phyloP scores from a whole-genome alignment of 805 yeast genomes.

The Starmerella floris region DNA sequence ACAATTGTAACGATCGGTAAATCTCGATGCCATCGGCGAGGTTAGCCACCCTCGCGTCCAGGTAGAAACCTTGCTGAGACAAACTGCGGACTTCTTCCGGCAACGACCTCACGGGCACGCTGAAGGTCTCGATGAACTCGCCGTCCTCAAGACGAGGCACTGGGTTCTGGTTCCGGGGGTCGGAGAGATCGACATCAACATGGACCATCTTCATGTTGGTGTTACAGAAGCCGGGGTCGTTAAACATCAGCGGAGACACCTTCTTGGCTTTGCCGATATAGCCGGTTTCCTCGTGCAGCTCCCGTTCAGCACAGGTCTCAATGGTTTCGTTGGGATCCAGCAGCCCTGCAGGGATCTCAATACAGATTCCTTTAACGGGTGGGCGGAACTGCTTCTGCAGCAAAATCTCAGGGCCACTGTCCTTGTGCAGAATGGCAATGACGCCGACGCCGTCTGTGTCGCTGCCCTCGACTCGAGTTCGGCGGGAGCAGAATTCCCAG shows the following conservation, averaged over 20 bases:
- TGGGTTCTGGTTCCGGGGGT: conserved; percentile 40
- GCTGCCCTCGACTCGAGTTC: conserved; percentile 50
- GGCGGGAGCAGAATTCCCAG: conserved; percentile 85
- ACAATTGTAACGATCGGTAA: not conserved
- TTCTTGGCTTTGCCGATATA: conserved; percentile 51
- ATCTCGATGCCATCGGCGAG: conserved; percentile 68
- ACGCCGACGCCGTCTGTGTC: conserved; percentile 86
- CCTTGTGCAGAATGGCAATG: conserved; percentile 50
- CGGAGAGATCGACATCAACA: conserved; percentile 58
- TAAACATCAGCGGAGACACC: conserved; percentile 40
- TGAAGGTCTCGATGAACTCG: conserved; percentile 84
- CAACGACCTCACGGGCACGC: conserved; percentile 44
- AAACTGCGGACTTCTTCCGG: conserved; percentile 42
- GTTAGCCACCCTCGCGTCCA: conserved; percentile 81
- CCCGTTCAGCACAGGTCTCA: conserved; percentile 73
- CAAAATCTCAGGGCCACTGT: conserved; percentile 41
- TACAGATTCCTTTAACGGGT: conserved; percentile 74
- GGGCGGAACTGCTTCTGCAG: conserved; percentile 88
- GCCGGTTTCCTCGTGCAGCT: conserved; percentile 85
- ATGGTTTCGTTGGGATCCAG: conserved; percentile 72
- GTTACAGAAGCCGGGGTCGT: conserved; percentile 83
- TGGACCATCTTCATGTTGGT: conserved; percentile 73
- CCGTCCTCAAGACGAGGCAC: conserved; percentile 73
- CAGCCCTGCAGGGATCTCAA: conserved; percentile 92
- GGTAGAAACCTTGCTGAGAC: conserved; percentile 50